Percentiles rank a stretch among this genome's conserved stretches.
phyloP scores from a whole-genome alignment of 768 basidiomycete genomes.

The Xerocomellus chrysenteron region DNA sequence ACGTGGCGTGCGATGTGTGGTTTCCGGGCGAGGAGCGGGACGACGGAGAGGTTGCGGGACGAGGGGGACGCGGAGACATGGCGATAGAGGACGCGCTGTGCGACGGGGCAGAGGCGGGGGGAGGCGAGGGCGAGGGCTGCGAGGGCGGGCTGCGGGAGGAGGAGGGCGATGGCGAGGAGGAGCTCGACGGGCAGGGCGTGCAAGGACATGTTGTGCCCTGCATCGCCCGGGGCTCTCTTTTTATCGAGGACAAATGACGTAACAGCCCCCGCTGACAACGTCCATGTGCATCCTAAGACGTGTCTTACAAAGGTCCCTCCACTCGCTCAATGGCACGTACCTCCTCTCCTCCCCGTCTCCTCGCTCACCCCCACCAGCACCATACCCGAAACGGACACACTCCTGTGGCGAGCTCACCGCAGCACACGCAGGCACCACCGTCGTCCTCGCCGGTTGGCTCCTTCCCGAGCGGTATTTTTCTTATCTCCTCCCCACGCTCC shows the following conservation, averaged over 20 bases:
- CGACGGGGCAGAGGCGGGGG: conserved; percentile 44
- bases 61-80: conserved; percentile 46
- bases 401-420: conserved; percentile 57
- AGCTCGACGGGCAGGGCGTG: conserved; percentile 59
- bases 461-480: conserved; percentile 72
- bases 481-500: conserved; percentile 26
- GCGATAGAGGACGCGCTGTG: conserved; percentile 64
- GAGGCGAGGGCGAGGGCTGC: conserved; percentile 46
- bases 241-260: conserved; percentile 5
- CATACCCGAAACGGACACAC: conserved; percentile 63
- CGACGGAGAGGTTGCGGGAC: conserved; percentile 46
- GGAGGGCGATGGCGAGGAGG: conserved; percentile 49
- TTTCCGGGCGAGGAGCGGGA: conserved; percentile 54
- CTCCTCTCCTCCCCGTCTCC: not conserved
- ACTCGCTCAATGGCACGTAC: not conserved
- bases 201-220: conserved; percentile 39
- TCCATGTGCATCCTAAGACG: conserved; percentile 1
- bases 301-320: not conserved
- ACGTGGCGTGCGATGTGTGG: conserved; percentile 62
- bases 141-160: conserved; percentile 39
- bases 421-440: conserved; percentile 50
- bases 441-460: conserved; percentile 81
- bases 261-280: conserved; percentile 7
- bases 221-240: not conserved
- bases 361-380: conserved; percentile 39